Base-by-base conservation (phyloP, 257 asterid genomes). In the Rhazya stricta region DNA sequence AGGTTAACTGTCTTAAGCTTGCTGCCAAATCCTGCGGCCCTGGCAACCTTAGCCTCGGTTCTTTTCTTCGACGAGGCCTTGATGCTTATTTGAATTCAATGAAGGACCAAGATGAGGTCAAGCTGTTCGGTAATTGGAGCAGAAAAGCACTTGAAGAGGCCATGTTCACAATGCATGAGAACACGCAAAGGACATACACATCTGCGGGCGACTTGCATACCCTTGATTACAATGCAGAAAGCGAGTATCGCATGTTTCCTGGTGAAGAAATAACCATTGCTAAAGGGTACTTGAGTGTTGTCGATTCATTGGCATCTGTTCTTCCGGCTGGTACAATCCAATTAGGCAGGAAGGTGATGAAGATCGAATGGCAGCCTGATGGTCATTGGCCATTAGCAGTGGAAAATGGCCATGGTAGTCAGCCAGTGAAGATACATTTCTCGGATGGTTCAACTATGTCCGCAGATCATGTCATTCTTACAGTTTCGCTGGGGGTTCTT, bases 201-300 rank as follows among this genome's bases (percentile, higher is more conserved):
- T 82, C 96, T 9, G 91, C 97, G 0, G 88, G 82, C 62, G 90
- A 88, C 78, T 76, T 93, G 75, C 34, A 79, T 23, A 57, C 4
- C 11, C 89, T 93, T 32, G 98, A 93, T 74, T 93, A 79, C 73
- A 71, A 71, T 77, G 92, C 96, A 1, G 98, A 93, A 77, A 88
- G 86, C 21, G 94, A 90, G 78, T 93, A 93, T 60, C 69, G 78
- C 0, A 83, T 88, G 88, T 93, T 85, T 23, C 94, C 92, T 5
- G 98, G 98, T 0, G 97, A 93, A 63, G 97, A 93, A 73, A 78
- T 90, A 9, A 90, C 96, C 7, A 89, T 93, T 41, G 96, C 90
- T 0, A 80, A 80, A 57, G 98, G 98, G 0, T 91, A 91, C 76
- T 81, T 84, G 16, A 81, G 88, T 58, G 86, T 91, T 23, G 51